These are phyloP conservation scores for Zygosaccharomyces bisporus DNA, from an alignment of 805 yeast species.

Conservation along the genomic window DNA sequence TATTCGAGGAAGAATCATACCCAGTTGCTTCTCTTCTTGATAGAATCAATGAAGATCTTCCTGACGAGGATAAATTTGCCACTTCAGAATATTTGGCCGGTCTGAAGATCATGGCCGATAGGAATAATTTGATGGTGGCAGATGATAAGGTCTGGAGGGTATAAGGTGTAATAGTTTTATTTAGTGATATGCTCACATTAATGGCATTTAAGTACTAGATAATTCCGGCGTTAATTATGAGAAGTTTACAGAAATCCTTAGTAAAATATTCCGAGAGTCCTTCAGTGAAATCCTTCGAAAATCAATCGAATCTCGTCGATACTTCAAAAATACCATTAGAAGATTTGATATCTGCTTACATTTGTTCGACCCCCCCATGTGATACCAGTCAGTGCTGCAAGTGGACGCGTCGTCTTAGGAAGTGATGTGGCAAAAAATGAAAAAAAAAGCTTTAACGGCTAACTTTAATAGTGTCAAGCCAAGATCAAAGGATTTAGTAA, in stretches of 20 bases:
- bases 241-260: too few species aligned
- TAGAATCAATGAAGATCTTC: conserved; percentile 43
- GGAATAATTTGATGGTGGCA: conserved; percentile 46
- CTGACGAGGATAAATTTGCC: conserved; percentile 47
- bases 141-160: conserved; percentile 49
- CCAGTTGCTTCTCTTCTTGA: conserved; percentile 38
- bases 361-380: too few species aligned
- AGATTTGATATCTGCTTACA: too few species aligned
- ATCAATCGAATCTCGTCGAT: too few species aligned
- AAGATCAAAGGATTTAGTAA: conserved; percentile 5
- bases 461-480: background rate
- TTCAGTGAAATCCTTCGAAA: too few species aligned
- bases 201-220: too few species aligned
- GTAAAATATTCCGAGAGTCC: too few species aligned
- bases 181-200: background rate
- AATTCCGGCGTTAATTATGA: too few species aligned
- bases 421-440: conserved; percentile 7
- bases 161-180: conserved; percentile 5
- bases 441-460: background rate
- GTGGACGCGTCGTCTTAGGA: conserved; percentile 6
- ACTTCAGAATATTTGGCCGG: conserved; percentile 45
- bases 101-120: conserved; percentile 40
- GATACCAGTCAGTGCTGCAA: background rate
- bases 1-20: conserved; percentile 45
- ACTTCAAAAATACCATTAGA: too few species aligned